These are phyloP conservation scores for Rugonectria rugulosa DNA, from an alignment of 2,329 filamentous ascomycete species.

Conservation along the genomic window DNA sequence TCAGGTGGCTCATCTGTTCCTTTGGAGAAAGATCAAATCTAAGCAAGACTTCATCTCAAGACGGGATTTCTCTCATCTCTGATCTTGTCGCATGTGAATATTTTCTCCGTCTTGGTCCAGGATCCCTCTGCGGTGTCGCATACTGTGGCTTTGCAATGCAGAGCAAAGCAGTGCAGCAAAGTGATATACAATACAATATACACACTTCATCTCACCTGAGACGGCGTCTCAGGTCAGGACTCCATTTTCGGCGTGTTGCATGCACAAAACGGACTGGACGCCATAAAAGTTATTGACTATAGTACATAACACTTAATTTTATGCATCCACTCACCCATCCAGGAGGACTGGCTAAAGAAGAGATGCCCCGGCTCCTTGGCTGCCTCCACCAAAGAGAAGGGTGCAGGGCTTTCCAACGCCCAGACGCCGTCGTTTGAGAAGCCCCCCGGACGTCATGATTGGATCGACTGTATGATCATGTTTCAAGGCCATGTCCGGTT, in stretches of 20 bases:
- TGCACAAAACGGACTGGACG: slow-evolving; percentile 23
- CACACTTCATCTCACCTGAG: slow-evolving; percentile 46
- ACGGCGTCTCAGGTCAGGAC: slow-evolving; percentile 45
- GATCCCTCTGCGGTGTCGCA: too few relatives aligned
- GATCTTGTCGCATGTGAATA: not conserved
- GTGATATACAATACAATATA: too few relatives aligned
- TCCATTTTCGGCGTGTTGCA: slow-evolving; percentile 28
- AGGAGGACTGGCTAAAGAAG: not conserved
- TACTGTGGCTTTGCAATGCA: too few relatives aligned
- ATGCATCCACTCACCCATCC: slow-evolving; percentile 6
- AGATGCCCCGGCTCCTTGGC: not conserved
- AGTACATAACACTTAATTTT: not conserved
- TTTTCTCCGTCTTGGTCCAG: not conserved
- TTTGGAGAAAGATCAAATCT: too few relatives aligned
- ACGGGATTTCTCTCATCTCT: too few relatives aligned
- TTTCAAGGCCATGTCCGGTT: slow-evolving; percentile 20
- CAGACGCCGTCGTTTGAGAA: slow-evolving; percentile 34
- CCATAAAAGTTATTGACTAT: not conserved
- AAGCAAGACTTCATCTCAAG: too few relatives aligned
- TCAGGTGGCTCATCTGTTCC: slow-evolving; percentile 24
- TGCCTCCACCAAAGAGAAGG: too few relatives aligned
- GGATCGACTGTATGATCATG: slow-evolving; percentile 16
- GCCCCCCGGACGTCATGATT: slow-evolving; percentile 17
- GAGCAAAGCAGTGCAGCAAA: too few relatives aligned
- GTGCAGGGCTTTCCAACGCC: not conserved